Base-by-base conservation (phyloP, 371 early-diverging fungal species). In the Racocetra persica region DNA sequence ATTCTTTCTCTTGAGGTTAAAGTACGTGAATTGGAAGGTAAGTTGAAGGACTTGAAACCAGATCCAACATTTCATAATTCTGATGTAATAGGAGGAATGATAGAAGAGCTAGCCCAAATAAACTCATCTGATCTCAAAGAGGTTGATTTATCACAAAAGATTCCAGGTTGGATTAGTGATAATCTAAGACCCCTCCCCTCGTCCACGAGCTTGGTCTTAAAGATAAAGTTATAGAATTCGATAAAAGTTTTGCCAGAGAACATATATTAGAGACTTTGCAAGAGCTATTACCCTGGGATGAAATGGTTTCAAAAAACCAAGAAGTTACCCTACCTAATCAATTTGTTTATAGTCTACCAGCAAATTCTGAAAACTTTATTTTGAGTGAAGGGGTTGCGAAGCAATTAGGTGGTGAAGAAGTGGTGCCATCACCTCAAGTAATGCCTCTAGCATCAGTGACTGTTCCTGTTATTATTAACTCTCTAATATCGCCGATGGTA, bases 181-280 rank as follows among this genome's bases (percentile, higher is more conserved):
- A 59, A 59, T 7, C 22, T 59, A 59, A 59, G 24, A n/a, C 41
- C 41, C 2, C 38, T 67, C 38, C n/a, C n/a, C n/a, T n/a, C n/a
- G 2, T 66, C 66, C 28, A 66, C 28, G 41, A 66, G 66, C 66
- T 18, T 66, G 66, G 38, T 36, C 66, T 66, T 28, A 11, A 66
- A 66, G 36, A 66, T 66, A 66, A 66, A 66, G 66, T 66, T 66
- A 66, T 66, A 28, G 28, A 66, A 66, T 28, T 66, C 14, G 2
- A 66, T 13, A 66, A 66, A 66, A 13, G 14, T 2, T 66, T 4
- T 66, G 66, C 66, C 14, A 66, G 14, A 18, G 66, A 66, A 26
- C 4, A 66, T 66, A 66, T 66, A 4, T 66, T 66, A 66, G 36
- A 66, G 66, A 11, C 66, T 66, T 41, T 67, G 41, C 38, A 67